Conservation (phyloP, 2,329 filamentous ascomycete genomes). For the Phialocephala subalpina region DNA sequence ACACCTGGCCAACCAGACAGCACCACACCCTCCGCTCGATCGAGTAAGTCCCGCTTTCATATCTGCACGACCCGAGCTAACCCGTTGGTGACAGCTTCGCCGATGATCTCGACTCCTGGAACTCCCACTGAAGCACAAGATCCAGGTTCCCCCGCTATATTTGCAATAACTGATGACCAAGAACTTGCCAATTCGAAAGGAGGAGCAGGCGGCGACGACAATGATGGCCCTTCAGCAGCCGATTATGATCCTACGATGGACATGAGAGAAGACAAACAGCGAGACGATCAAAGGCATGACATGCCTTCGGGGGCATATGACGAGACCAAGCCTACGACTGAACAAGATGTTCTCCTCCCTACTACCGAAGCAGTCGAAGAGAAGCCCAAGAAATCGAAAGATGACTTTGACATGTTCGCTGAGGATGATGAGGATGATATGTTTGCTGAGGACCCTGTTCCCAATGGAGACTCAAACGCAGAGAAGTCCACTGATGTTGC, state of each 20-base stretch:
- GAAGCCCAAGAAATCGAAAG: conserved; percentile 55
- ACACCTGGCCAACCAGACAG: conserved; percentile 39
- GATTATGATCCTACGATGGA: conserved; percentile 91
- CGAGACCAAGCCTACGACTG: conserved; percentile 61
- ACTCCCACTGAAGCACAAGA: conserved; percentile 41
- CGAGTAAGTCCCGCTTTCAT: conserved; percentile 45
- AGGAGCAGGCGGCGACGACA: conserved; percentile 51
- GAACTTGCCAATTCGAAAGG: conserved; percentile 70
- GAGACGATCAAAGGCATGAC: conserved; percentile 70
- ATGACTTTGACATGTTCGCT: conserved; percentile 90
- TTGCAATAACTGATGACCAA: conserved; percentile 72
- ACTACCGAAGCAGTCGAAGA: conserved; percentile 46
- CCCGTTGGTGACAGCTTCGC: conserved; percentile 33
- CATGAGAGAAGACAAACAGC: conserved; percentile 83
- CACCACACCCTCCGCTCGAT: conserved; percentile 37
- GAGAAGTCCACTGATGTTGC: conserved; percentile 53
- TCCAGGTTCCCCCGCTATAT: conserved; percentile 49
- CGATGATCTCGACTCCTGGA: conserved; percentile 46
- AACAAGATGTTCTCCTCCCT: conserved; percentile 58
- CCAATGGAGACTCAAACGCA: conserved; percentile 45
- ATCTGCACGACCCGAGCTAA: conserved; percentile 26
- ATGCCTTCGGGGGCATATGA: conserved; percentile 63
- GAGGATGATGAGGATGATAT: conserved; percentile 73
- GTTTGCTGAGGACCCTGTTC: conserved; percentile 61
- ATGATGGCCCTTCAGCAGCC: conserved; percentile 86